Evolutionary conservation across 768 basidiomycete species (phyloP), one percentile per base, ranked within the genome.

Genomic region (Suillus ampliporus): DNA sequence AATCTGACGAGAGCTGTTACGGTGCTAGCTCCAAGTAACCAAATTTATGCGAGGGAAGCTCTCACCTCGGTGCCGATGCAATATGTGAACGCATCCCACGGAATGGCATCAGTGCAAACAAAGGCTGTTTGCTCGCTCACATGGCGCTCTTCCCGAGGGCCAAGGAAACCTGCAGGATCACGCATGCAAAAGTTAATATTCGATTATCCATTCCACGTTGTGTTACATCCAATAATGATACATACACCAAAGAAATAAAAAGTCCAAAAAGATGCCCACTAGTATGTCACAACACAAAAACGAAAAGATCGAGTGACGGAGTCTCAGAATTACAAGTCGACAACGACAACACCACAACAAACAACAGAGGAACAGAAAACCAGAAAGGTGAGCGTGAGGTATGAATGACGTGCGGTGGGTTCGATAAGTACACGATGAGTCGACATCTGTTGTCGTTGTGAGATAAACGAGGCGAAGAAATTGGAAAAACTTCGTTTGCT

Each of bases 221-320:
- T 58, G 38, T 61, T 61, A 61, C 60, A 61, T 58, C 54, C 38
- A 61, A 58, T 61, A 61, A 58, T 31, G 19, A 61, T 61, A 61
- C 60, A 61, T 61, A 61, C 60, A 61, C 23, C 53, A 15, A 26
- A 26, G 14, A 26, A 37, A 61, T 61, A 53, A 34, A 51, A 31
- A 58, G 40, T 61, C n/a, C 60, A 10, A 19, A 34, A 11, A 58
- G 28, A 61, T 61, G 28, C 26, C 23, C 28, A 21, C 54, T 28
- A 58, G 58, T 61, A 52, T 34, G 51, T 58, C 37, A 51, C 47
- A 38, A 57, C 10, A 40, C 35, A 41, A 47, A 34, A 62, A 61
- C 35, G 58, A 31, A 61, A 35, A 61, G 17, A 61, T 41, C 14
- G 11, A 26, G 10, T 37, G n/a, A 31, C 37, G 35, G 14, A 40